These are phyloP conservation scores for Puccinellia tenuiflora DNA, from an alignment of 176 grass and related monocot species.

Conservation along the genomic window DNA sequence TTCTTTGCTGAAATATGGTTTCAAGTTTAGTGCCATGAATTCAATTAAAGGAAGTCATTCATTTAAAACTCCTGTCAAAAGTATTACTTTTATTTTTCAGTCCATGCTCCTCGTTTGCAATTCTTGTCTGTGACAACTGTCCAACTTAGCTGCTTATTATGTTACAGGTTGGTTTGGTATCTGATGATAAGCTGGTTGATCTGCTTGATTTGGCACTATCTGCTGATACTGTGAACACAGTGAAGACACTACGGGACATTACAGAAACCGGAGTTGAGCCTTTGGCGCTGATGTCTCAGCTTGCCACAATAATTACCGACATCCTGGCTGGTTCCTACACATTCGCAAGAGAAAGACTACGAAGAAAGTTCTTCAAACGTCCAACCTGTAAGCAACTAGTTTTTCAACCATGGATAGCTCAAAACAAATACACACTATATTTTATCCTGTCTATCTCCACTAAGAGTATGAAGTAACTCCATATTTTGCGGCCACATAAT, in stretches of 20 bases:
- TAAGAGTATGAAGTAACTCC: neutral
- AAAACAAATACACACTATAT: neutral
- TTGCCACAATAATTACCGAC: slow-evolving; percentile 93
- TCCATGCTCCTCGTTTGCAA: neutral
- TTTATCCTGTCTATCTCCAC: slow-evolving; percentile 2
- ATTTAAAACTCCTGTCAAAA: neutral
- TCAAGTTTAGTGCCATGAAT: neutral
- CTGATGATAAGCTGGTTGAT: slow-evolving; percentile 86
- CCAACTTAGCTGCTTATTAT: slow-evolving; percentile 1
- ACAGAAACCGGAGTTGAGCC: slow-evolving; percentile 88
- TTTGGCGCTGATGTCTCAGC: slow-evolving; percentile 84
- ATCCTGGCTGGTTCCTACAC: slow-evolving; percentile 84
- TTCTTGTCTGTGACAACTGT: neutral
- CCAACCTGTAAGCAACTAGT: slow-evolving; percentile 46
- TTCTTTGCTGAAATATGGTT: slow-evolving; percentile 11
- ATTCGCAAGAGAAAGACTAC: slow-evolving; percentile 56
- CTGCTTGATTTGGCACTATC: slow-evolving; percentile 86
- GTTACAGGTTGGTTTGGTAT: slow-evolving; percentile 77
- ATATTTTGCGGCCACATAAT: slow-evolving; percentile 11
- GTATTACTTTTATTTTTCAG: neutral
- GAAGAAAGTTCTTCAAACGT: slow-evolving; percentile 66
- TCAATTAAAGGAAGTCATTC: neutral
- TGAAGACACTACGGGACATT: slow-evolving; percentile 74
- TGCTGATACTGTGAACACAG: slow-evolving; percentile 75
- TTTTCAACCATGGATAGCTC: neutral